These are phyloP conservation scores for Parietichytrium sp. DNA, from an alignment of 108 stramenopile genomes.

Conservation along the genomic window DNA sequence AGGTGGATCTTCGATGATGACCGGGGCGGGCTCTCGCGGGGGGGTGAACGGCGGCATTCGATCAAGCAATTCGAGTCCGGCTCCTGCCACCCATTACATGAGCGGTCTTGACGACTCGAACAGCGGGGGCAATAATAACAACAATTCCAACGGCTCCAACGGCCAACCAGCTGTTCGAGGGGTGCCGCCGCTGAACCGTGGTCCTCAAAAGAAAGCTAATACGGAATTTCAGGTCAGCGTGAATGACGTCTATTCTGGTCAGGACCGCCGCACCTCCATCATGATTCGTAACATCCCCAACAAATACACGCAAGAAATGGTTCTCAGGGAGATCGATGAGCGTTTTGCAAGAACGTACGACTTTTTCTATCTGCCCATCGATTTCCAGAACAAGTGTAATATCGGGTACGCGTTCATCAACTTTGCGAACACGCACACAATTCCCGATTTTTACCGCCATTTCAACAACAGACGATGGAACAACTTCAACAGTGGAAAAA, in stretches of 20 bases:
- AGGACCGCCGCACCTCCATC: slow-evolving; percentile 88
- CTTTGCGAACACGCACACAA: slow-evolving; percentile 83
- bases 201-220: not conserved
- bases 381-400: slow-evolving; percentile 98
- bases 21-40: too few relatives aligned
- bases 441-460: slow-evolving; percentile 77
- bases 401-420: slow-evolving; percentile 98
- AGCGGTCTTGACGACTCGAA: not conserved
- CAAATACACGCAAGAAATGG: slow-evolving; percentile 98
- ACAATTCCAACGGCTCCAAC: too few relatives aligned
- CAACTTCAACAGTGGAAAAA: slow-evolving; percentile 95
- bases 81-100: not conserved
- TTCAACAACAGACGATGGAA: slow-evolving; percentile 91
- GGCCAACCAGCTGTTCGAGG: too few relatives aligned
- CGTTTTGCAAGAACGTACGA: slow-evolving; percentile 73
- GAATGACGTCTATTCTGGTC: slow-evolving; percentile 69
- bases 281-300: slow-evolving; percentile 99
- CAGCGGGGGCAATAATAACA: not conserved
- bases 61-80: not conserved
- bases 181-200: not conserved
- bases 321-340: slow-evolving; percentile 89
- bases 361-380: slow-evolving; percentile 98
- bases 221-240: slow-evolving; percentile 65
- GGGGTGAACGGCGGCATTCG: too few relatives aligned
- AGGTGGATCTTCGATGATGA: too few relatives aligned